Conservation (phyloP, 2,329 filamentous ascomycete species). For the Phyllosticta capitalensis region DNA sequence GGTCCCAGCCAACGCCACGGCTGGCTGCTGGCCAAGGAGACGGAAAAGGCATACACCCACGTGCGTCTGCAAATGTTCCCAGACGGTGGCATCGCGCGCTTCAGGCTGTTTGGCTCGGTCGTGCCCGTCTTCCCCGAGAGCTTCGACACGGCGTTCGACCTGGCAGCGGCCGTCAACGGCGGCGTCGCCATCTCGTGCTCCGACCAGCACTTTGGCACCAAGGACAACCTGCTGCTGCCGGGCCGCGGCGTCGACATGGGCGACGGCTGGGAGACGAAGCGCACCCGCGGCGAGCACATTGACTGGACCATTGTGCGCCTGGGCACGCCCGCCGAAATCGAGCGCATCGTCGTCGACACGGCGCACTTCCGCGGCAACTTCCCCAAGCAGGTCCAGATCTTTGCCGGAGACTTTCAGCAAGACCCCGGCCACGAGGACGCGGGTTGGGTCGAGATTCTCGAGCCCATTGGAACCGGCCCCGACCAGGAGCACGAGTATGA, state of each 20-base stretch:
- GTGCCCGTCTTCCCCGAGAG: slow-evolving; percentile 66
- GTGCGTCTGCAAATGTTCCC: slow-evolving; percentile 77
- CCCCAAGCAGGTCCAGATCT: slow-evolving; percentile 63
- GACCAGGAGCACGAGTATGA: slow-evolving; percentile 63
- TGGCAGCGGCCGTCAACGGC: slow-evolving; percentile 70
- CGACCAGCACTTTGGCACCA: slow-evolving; percentile 77
- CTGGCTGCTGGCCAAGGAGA: slow-evolving; percentile 53
- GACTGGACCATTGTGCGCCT: slow-evolving; percentile 76
- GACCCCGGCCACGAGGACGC: slow-evolving; percentile 49
- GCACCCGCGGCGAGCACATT: slow-evolving; percentile 62
- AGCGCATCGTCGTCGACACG: slow-evolving; percentile 65
- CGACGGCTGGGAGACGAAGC: slow-evolving; percentile 77
- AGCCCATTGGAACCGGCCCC: slow-evolving; percentile 58
- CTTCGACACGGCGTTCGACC: slow-evolving; percentile 57
- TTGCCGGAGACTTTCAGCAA: slow-evolving; percentile 47
- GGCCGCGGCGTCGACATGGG: slow-evolving; percentile 77
- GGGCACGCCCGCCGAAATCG: slow-evolving; percentile 55
- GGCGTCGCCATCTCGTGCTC: slow-evolving; percentile 66
- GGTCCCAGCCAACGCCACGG: slow-evolving; percentile 64
- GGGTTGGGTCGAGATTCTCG: slow-evolving; percentile 58
- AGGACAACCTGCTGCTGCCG: slow-evolving; percentile 70
- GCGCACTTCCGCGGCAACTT: slow-evolving; percentile 79
- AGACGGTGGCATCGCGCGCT: slow-evolving; percentile 73
- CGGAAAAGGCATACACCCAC: slow-evolving; percentile 64
- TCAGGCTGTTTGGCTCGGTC: slow-evolving; percentile 66